Conservation (phyloP, 2,329 filamentous ascomycete species). For the Fusarium oxysporum region DNA sequence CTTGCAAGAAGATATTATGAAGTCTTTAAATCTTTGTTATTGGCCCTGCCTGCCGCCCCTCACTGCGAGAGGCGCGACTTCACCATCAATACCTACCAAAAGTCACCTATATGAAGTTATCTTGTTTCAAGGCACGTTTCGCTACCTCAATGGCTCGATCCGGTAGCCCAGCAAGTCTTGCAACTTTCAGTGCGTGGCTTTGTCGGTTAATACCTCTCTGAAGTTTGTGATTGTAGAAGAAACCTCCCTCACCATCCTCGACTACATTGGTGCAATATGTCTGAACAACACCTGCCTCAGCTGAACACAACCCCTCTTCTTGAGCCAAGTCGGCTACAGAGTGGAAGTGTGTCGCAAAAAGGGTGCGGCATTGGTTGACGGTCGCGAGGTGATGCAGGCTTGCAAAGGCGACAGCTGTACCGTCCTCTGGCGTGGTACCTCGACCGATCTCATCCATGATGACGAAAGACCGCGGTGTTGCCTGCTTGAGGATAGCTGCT, state of each 20-base stretch:
- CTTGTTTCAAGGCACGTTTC: constrained; percentile 61
- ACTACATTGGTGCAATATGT: constrained; percentile 91
- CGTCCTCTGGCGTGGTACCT: constrained; percentile 93
- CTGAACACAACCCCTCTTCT: constrained; percentile 58
- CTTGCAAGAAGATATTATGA: not conserved
- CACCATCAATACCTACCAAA: no score
- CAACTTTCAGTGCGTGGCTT: constrained; percentile 96
- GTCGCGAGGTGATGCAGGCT: constrained; percentile 85
- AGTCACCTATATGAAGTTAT: constrained; percentile 1
- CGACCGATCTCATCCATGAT: constrained; percentile 99
- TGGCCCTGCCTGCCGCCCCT: not conserved
- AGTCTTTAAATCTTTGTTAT: not conserved
- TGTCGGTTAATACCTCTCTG: constrained; percentile 83
- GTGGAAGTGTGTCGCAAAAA: constrained; percentile 98
- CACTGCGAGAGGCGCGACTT: not conserved
- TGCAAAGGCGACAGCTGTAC: constrained; percentile 88
- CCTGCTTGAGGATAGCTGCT: constrained; percentile 85
- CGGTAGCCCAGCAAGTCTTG: constrained; percentile 84
- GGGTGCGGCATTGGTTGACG: constrained; percentile 79
- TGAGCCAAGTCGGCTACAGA: constrained; percentile 80
- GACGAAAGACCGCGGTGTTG: constrained; percentile 86
- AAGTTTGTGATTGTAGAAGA: constrained; percentile 88
- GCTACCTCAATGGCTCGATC: constrained; percentile 78
- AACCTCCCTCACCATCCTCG: constrained; percentile 76
- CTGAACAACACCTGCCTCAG: constrained; percentile 62